These are phyloP conservation scores for Exobasidium rhododendri DNA, from an alignment of 1,284 basidiomycete genomes.

Conservation along the genomic window DNA sequence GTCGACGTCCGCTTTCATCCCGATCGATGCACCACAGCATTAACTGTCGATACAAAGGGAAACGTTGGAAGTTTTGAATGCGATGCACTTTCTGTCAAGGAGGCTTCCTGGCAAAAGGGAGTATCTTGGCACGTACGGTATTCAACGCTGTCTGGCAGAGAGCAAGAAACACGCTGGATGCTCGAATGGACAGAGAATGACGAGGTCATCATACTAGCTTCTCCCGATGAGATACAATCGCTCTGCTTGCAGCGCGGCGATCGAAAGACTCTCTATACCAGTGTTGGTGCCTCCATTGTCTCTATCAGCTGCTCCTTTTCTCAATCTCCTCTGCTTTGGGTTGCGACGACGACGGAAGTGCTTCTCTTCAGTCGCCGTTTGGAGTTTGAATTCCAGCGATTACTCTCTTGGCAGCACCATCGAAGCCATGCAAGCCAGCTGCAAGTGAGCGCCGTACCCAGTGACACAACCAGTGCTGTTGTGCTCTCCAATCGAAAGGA, in stretches of 20 bases:
- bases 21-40: background rate
- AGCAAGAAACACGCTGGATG: background rate
- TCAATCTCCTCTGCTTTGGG: background rate
- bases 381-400: background rate
- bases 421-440: background rate
- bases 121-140: background rate
- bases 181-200: background rate
- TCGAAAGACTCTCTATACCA: background rate
- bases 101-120: background rate
- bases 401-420: constrained; percentile 1
- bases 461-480: background rate
- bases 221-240: background rate
- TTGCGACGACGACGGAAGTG: background rate
- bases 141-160: background rate
- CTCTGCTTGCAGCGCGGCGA: background rate
- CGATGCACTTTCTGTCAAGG: background rate
- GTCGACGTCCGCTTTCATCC: constrained; percentile 6
- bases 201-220: background rate
- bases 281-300: background rate
- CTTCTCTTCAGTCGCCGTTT: background rate
- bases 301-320: background rate
- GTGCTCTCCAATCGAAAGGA: background rate
- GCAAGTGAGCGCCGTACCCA: background rate
- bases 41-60: background rate
- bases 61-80: background rate